phyloP scores from a whole-genome alignment of 805 yeast species.

The Millerozyma miso region DNA sequence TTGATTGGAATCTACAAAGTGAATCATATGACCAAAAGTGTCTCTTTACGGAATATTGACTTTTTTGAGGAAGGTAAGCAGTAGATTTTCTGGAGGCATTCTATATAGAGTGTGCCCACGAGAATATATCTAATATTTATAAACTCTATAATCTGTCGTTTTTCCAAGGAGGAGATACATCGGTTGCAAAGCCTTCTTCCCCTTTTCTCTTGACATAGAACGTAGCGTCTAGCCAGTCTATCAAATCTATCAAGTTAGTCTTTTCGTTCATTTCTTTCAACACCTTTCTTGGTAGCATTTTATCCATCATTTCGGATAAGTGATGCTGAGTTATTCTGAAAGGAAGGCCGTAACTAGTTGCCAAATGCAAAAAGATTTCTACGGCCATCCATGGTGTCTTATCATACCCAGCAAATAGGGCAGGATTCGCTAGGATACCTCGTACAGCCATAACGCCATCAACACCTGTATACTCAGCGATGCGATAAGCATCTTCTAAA shows the following conservation, averaged over 20 bases:
- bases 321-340: conserved; percentile 85
- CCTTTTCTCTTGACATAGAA: conserved; percentile 65
- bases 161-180: conserved; percentile 32
- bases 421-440: conserved; percentile 84
- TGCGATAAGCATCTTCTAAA: conserved; percentile 57
- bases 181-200: conserved; percentile 65
- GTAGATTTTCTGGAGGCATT: conserved; percentile 1
- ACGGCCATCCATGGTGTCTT: conserved; percentile 89
- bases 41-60: conserved; percentile 68
- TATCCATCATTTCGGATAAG: conserved; percentile 78
- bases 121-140: no score
- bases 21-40: conserved; percentile 83
- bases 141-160: not conserved
- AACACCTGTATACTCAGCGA: conserved; percentile 63
- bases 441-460: conserved; percentile 97
- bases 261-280: conserved; percentile 59
- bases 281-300: conserved; percentile 28
- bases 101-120: not conserved
- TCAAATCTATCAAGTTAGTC: conserved; percentile 53
- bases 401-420: conserved; percentile 69
- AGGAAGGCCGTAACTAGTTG: conserved; percentile 79
- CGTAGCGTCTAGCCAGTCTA: conserved; percentile 77
- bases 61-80: conserved; percentile 15
- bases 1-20: conserved; percentile 94
- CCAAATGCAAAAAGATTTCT: conserved; percentile 76